Evolutionary conservation across 768 basidiomycete genomes (phyloP).

Genomic region (Tricholoma terreum): DNA sequence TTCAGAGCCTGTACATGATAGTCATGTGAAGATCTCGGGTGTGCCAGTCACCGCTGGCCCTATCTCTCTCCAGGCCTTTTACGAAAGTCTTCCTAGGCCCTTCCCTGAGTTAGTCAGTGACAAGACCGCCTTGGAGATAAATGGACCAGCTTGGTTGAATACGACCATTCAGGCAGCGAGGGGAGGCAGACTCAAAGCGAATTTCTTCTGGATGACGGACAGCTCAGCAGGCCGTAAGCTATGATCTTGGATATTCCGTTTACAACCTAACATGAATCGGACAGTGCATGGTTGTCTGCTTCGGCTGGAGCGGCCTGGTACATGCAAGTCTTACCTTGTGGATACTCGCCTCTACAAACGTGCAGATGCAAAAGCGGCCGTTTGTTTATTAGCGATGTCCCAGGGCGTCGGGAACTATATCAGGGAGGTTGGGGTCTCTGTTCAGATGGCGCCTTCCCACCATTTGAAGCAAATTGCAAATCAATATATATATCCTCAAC

Average conservation of each 20-base stretch:
- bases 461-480: conserved; percentile 43
- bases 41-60: neutral
- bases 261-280: conserved; percentile 4
- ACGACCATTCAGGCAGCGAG: conserved; percentile 46
- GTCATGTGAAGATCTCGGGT: neutral
- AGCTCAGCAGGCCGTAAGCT: conserved; percentile 43
- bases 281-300: conserved; percentile 64
- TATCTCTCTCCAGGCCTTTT: conserved; percentile 53
- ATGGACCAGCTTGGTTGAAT: conserved; percentile 54
- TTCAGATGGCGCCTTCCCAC: conserved; percentile 46
- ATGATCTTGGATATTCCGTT: neutral
- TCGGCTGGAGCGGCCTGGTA: conserved; percentile 50
- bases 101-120: conserved; percentile 53
- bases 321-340: conserved; percentile 56
- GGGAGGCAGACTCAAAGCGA: conserved; percentile 42
- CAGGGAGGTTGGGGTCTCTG: conserved; percentile 37
- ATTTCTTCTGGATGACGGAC: conserved; percentile 43
- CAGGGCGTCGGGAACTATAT: conserved; percentile 58
- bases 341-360: conserved; percentile 62
- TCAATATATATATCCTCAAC: conserved; percentile 41
- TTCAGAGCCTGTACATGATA: conserved; percentile 21
- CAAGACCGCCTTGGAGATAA: conserved; percentile 47
- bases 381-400: conserved; percentile 61
- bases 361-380: conserved; percentile 67
- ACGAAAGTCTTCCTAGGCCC: conserved; percentile 62